These are phyloP conservation scores for Candida mattraensis DNA, from an alignment of 805 yeast species.

Conservation along the genomic window DNA sequence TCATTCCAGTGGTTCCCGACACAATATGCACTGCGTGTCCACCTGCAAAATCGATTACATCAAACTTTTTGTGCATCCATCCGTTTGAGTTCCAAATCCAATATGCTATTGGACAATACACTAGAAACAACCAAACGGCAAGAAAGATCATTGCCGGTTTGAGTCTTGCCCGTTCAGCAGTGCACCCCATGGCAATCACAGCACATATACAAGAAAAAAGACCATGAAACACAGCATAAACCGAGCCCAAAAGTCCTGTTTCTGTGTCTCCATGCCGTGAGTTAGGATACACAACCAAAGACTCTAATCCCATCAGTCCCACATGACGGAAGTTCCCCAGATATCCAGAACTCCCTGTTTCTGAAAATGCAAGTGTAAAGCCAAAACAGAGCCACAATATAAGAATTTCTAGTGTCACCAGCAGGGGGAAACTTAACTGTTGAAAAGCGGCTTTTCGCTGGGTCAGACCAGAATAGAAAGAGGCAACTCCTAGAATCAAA, in stretches of 20 bases:
- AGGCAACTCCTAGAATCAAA: constrained; percentile 87
- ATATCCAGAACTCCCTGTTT: constrained; percentile 57
- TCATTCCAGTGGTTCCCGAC: constrained; percentile 86
- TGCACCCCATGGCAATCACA: constrained; percentile 83
- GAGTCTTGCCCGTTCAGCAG: constrained; percentile 84
- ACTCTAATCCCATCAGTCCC: constrained; percentile 62
- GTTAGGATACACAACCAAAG: constrained; percentile 14
- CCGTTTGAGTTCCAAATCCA: constrained; percentile 93
- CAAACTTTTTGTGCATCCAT: constrained; percentile 77
- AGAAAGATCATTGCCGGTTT: constrained; percentile 75
- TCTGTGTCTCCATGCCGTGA: constrained; percentile 3
- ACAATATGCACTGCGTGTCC: constrained; percentile 91
- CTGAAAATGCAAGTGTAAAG: constrained; percentile 78
- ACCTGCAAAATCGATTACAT: constrained; percentile 89
- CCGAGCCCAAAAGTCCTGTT: constrained; percentile 52
- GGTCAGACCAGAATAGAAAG: constrained; percentile 82
- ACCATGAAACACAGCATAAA: constrained; percentile 76
- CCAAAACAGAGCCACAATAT: constrained; percentile 95
- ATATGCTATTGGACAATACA: constrained; percentile 83
- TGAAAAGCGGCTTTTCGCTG: constrained; percentile 78
- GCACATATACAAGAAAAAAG: constrained; percentile 81
- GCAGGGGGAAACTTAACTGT: constrained; percentile 69
- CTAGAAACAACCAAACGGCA: constrained; percentile 82
- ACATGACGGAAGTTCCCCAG: constrained; percentile 77
- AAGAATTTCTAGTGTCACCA: constrained; percentile 64